phyloP scores from a whole-genome alignment of 768 basidiomycete genomes.

The Lactarius sp. region DNA sequence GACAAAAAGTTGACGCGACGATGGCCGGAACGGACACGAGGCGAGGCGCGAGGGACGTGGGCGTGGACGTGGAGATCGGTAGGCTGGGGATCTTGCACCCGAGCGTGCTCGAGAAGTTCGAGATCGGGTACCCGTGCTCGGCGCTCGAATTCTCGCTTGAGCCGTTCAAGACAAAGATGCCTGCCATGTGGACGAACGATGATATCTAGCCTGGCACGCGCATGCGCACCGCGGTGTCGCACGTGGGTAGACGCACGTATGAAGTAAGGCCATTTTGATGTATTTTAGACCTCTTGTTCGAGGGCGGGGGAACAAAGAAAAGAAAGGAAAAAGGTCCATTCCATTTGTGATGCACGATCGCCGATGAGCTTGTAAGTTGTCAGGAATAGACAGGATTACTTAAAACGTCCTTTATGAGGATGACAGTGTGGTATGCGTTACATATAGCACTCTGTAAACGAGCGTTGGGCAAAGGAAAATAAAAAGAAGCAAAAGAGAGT shows the following conservation, averaged over 20 bases:
- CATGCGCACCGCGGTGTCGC: not conserved
- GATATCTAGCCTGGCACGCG: slow-evolving; percentile 28
- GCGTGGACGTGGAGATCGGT: slow-evolving; percentile 69
- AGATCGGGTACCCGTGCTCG: slow-evolving; percentile 92
- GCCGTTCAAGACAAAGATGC: slow-evolving; percentile 79
- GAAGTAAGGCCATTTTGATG: not conserved
- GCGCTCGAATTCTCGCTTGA: slow-evolving; percentile 92
- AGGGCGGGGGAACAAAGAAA: not conserved
- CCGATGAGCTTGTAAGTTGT: not conserved
- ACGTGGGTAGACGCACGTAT: not conserved
- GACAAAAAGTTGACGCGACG: slow-evolving; percentile 17
- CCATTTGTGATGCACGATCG: not conserved
- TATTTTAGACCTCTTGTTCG: not conserved
- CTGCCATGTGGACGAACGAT: slow-evolving; percentile 52
- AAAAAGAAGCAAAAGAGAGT: not conserved
- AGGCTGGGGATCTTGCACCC: slow-evolving; percentile 94
- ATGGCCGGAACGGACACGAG: slow-evolving; percentile 45
- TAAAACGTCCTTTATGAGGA: not conserved
- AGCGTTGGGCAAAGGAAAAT: no score
- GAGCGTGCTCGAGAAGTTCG: slow-evolving; percentile 85
- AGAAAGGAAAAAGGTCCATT: not conserved
- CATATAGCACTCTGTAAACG: not conserved
- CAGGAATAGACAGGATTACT: not conserved
- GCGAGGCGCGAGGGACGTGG: slow-evolving; percentile 27
- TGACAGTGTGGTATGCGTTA: slow-evolving; percentile 10